Evolutionary conservation across 306 rosid genomes (phyloP).

Genomic region (Prunus dulcis): DNA sequence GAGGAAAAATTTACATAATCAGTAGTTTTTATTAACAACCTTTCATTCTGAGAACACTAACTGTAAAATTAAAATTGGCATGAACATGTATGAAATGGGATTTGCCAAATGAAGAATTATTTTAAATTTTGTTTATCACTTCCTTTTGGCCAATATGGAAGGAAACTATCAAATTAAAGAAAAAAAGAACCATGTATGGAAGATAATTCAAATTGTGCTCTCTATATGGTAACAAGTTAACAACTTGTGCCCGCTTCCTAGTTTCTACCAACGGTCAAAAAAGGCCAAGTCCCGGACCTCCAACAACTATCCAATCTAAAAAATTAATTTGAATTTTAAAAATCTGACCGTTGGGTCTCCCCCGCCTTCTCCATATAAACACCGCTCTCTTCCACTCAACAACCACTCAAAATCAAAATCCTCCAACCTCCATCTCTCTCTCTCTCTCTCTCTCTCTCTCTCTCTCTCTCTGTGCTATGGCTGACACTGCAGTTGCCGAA

Average conservation of each 20-base stretch:
- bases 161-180: not conserved
- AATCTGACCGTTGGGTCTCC: constrained; percentile 44
- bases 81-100: too few relatives aligned
- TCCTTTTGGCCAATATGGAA: not conserved
- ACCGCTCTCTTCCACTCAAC: not conserved
- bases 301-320: constrained; percentile 8
- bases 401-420: not conserved
- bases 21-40: not conserved
- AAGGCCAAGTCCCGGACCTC: constrained; percentile 3
- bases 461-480: constrained; percentile 40
- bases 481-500: constrained; percentile 35
- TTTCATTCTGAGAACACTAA: not conserved
- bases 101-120: too few relatives aligned
- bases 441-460: not conserved
- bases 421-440: not conserved
- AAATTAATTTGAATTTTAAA: constrained; percentile 47
- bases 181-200: not conserved
- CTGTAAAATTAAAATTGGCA: not conserved
- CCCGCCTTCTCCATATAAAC: constrained; percentile 23
- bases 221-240: not conserved
- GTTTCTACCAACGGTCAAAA: constrained; percentile 39
- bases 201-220: not conserved
- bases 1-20: too few relatives aligned
- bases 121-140: too few relatives aligned
- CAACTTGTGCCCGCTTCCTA: not conserved